Conservation (phyloP, 768 basidiomycete genomes). For the Termitomyces bulborhizus region DNA sequence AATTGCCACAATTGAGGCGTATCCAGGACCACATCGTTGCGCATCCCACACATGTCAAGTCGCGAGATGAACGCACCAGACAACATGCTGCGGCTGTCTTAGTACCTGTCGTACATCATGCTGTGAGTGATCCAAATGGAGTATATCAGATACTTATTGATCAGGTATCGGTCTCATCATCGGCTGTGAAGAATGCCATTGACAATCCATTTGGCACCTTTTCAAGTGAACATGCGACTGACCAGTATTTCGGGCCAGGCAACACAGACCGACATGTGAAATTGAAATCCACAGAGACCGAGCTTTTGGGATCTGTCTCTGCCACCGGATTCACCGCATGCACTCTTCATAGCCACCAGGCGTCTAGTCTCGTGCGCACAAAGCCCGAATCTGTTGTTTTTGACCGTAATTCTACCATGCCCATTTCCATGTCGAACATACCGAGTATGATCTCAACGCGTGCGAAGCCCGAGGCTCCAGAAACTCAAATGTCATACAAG, state of each 20-base stretch:
- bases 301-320: background rate
- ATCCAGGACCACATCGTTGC: slow-evolving; percentile 23
- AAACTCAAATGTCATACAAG: slow-evolving; percentile 29
- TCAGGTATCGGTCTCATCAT: background rate
- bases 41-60: slow-evolving; percentile 22
- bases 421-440: background rate
- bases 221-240: background rate
- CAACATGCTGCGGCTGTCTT: background rate
- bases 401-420: background rate
- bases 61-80: slow-evolving; percentile 20
- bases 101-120: background rate
- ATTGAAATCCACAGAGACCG: background rate
- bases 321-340: background rate
- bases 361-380: background rate
- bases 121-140: background rate
- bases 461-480: slow-evolving; percentile 24
- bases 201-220: slow-evolving; percentile 7
- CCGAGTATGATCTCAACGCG: background rate
- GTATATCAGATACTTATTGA: background rate
- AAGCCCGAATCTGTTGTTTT: background rate
- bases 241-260: background rate
- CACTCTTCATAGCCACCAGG: background rate
- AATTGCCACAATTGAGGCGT: background rate
- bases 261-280: background rate
- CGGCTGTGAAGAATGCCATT: slow-evolving; percentile 1